phyloP scores from a whole-genome alignment of 129 eudicot genomes.

The Heracleum sosnowskyi region DNA sequence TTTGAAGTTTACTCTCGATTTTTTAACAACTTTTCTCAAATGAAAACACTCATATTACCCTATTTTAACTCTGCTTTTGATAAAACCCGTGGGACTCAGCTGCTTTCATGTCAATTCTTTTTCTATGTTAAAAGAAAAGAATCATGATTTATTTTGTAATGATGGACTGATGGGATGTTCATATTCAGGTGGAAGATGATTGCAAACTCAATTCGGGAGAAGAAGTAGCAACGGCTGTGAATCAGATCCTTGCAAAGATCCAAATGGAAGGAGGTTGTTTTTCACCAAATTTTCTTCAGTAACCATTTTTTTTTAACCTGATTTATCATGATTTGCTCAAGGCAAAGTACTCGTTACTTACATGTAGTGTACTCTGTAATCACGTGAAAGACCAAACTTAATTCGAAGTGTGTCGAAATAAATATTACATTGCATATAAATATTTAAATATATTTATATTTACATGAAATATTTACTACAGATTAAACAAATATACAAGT shows the following conservation, averaged over 20 bases:
- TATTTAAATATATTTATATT: too few species aligned
- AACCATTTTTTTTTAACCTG: neutral
- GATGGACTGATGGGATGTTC: neutral
- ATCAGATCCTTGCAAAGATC: conserved; percentile 21
- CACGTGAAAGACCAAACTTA: neutral
- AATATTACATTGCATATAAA: neutral
- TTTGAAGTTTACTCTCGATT: too few species aligned
- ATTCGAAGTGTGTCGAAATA: neutral
- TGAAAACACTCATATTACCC: neutral
- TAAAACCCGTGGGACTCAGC: neutral
- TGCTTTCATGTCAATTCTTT: too few species aligned
- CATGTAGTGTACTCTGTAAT: neutral
- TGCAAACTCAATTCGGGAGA: conserved; percentile 29
- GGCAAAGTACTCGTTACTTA: neutral
- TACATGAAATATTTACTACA: neutral
- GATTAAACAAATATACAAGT: neutral
- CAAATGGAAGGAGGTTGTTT: conserved; percentile 13
- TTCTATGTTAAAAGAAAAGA: too few species aligned
- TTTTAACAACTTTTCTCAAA: neutral
- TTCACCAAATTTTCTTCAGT: neutral
- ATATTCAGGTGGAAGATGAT: conserved; percentile 27
- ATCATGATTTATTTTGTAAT: neutral
- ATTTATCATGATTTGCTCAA: neutral
- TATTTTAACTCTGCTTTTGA: neutral
- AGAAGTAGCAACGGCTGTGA: conserved; percentile 31